Percentiles rank a stretch among this genome's conserved stretches.
phyloP scores from a whole-genome alignment of 805 yeast species.

The Komagataella pseudopastoris region DNA sequence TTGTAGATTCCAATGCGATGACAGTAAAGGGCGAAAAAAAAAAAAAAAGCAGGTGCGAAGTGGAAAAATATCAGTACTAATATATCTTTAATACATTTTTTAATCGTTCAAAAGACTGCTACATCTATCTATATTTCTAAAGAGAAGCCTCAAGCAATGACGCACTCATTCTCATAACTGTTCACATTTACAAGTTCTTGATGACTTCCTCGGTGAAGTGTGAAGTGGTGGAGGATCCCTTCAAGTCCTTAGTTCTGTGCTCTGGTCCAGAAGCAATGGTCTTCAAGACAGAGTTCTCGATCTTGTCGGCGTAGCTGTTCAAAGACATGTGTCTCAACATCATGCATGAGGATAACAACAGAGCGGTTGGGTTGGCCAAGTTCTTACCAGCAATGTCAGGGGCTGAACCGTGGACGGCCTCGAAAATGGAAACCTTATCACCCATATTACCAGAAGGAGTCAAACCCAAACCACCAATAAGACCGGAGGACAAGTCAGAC shows the following conservation, averaged over 20 bases:
- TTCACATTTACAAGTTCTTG: conserved; percentile 38
- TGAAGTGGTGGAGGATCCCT: conserved; percentile 80
- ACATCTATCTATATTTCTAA: not conserved
- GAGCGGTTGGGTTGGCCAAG: conserved; percentile 97
- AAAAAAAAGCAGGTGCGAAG: not conserved
- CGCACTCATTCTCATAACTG: not conserved
- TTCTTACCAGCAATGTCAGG: conserved; percentile 99
- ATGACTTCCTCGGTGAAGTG: conserved; percentile 91
- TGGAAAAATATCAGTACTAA: not conserved
- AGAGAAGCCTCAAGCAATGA: not conserved
- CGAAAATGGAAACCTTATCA: conserved; percentile 92
- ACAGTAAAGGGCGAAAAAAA: not conserved
- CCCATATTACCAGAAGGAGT: conserved; percentile 99
- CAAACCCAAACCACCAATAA: conserved; percentile 97
- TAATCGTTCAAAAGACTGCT: not conserved
- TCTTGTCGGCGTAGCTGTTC: conserved; percentile 65
- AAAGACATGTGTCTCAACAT: conserved; percentile 98
- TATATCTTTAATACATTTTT: not conserved
- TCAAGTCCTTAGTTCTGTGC: conserved; percentile 93
- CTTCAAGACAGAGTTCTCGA: conserved; percentile 74
- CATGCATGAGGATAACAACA: conserved; percentile 92
- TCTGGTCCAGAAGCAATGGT: conserved; percentile 94
- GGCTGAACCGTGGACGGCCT: conserved; percentile 99
- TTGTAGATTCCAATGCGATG: not conserved
- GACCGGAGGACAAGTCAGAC: conserved; percentile 95